Evolutionary conservation across 495 filamentous ascomycete genomes (phyloP).

Genomic region (Aspergillus baeticus): DNA sequence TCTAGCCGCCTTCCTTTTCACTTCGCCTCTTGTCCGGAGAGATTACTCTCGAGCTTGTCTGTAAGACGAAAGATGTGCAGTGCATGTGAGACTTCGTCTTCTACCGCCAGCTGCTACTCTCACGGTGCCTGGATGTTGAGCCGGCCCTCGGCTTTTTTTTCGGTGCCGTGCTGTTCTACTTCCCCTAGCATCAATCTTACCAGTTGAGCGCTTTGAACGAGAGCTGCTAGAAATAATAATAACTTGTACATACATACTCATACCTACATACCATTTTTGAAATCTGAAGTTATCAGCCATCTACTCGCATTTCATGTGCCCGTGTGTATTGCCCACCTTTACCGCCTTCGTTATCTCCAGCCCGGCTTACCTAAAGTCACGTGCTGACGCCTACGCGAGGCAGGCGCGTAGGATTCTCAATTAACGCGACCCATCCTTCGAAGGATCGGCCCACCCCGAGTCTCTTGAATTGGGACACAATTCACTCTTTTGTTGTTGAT

Average conservation of each 20-base stretch:
- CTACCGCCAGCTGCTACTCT: background rate
- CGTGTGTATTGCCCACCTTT: too few relatives aligned
- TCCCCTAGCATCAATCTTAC: conserved; percentile 14
- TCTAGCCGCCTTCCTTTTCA: conserved; percentile 1
- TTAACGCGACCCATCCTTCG: conserved; percentile 1
- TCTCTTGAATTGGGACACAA: background rate
- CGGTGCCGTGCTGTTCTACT: background rate
- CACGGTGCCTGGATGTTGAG: background rate
- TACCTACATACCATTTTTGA: conserved; percentile 9
- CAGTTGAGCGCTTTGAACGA: conserved; percentile 15
- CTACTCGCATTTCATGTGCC: too few relatives aligned
- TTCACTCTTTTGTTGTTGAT: background rate
- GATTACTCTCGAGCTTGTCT: background rate
- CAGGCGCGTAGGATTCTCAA: background rate
- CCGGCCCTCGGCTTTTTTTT: too few relatives aligned
- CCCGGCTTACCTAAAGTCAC: too few relatives aligned
- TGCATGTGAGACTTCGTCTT: background rate
- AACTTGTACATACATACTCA: conserved; percentile 24
- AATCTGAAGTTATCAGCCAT: background rate
- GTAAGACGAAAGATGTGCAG: background rate
- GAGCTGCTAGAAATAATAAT: conserved; percentile 26
- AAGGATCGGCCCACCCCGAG: background rate
- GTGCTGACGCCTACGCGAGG: background rate
- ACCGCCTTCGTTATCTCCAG: background rate
- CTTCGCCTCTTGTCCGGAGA: conserved; percentile 8